Base-by-base conservation (phyloP, 768 basidiomycete species). In the Lentinus tigrinus region DNA sequence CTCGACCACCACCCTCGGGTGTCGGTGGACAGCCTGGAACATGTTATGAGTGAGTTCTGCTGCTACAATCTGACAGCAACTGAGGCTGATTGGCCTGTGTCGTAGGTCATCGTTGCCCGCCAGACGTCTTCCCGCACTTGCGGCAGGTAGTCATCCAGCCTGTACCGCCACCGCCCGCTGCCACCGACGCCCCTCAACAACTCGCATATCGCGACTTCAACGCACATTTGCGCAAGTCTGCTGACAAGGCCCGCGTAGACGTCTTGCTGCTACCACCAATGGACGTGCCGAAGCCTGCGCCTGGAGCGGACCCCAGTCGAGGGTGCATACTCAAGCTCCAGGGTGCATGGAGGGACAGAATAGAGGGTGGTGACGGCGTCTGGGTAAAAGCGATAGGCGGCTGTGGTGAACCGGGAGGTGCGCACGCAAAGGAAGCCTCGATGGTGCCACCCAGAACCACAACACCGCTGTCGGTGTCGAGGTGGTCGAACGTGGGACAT, bases 21-120 rank as follows among this genome's bases (percentile, higher is more conserved):
- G 17, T 57, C 60, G 16, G 55, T 57, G 14, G 55, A 53, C 34
- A 44, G 55, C 28, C 56, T 61, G 39, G 55, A 56, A 7, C 46
- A 57, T 17, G 55, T 53, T 24, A 48, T 61, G 16, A 28, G 59
- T 60, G 24, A n/a, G 55, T 53, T 9, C 9, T 21, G 13, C 49
- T 31, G n/a, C 38, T 6, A 17, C 24, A 5, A 4, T 16, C 13
- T 28, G 2, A 9, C 10, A 6, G n/a, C 19, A 24, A 19, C 10
- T 28, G 13, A 21, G 5, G 3, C 21, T n/a, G 4, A 10, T 28
- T 43, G 43, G 49, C 43, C 40, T 40, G 16, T 17, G 19, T 16
- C 40, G 16, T 23, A 52, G 51, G 51, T 23, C 23, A 24, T 11
- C 14, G 19, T 11, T 38, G 38, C 38, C 51, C 51, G 36, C 13